Conservation (phyloP, 305 asterid species). For the Solanum aculeatissimum region DNA sequence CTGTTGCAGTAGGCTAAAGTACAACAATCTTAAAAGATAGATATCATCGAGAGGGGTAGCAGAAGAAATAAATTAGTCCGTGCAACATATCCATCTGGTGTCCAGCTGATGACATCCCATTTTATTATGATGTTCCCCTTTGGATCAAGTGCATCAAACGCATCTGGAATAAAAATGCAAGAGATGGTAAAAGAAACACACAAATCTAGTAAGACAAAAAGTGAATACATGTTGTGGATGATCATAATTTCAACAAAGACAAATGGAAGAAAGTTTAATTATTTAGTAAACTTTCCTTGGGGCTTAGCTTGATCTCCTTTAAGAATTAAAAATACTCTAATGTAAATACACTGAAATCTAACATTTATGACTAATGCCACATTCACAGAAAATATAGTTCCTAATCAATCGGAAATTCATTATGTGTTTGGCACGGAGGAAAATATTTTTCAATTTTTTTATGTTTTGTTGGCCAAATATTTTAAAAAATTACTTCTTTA, state of each 20-base stretch:
- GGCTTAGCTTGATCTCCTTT: neutral
- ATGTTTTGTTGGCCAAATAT: too few relatives aligned
- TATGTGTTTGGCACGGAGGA: too few relatives aligned
- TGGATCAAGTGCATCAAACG: neutral
- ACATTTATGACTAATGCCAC: neutral
- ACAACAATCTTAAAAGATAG: too few relatives aligned
- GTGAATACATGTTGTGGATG: neutral
- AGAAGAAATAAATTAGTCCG: neutral
- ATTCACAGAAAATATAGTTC: neutral
- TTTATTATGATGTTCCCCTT: slow-evolving; percentile 8
- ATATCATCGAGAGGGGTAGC: too few relatives aligned
- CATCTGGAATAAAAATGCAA: neutral
- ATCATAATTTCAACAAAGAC: neutral
- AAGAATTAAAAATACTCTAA: neutral
- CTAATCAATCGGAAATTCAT: too few relatives aligned
- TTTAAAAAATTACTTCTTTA: too few relatives aligned
- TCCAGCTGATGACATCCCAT: slow-evolving; percentile 10
- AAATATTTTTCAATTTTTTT: too few relatives aligned
- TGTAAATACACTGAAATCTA: neutral
- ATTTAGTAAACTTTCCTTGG: neutral
- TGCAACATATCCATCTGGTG: slow-evolving; percentile 5
- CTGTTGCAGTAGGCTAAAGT: too few relatives aligned
- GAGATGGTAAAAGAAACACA: neutral
- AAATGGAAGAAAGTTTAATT: neutral
- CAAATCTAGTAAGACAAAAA: neutral